These are phyloP conservation scores for Byssothecium circinans DNA, from an alignment of 2,329 filamentous ascomycete species.

Conservation along the genomic window DNA sequence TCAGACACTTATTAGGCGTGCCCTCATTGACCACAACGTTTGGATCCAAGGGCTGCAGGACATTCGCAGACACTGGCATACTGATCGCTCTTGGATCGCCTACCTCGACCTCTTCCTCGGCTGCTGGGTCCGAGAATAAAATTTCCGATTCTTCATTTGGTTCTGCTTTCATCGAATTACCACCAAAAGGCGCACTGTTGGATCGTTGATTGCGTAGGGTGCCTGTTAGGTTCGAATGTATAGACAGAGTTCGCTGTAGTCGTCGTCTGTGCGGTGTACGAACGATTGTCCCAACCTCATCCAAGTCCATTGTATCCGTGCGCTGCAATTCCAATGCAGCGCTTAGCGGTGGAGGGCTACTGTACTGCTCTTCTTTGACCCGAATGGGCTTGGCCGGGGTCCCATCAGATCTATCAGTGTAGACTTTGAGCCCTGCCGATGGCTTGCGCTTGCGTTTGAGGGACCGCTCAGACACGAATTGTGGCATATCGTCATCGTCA, in stretches of 20 bases:
- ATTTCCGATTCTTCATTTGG: background rate
- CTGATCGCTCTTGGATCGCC: constrained; percentile 24
- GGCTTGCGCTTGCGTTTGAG: constrained; percentile 47
- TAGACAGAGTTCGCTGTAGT: constrained; percentile 7
- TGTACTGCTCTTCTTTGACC: constrained; percentile 46
- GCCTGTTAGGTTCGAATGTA: constrained; percentile 14
- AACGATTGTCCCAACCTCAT: constrained; percentile 36
- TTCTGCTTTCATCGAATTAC: constrained; percentile 22
- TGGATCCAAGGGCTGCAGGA: constrained; percentile 28
- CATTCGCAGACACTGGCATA: constrained; percentile 16
- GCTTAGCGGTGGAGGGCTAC: constrained; percentile 34
- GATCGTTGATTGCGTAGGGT: constrained; percentile 30
- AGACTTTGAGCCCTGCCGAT: constrained; percentile 19
- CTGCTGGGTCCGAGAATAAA: background rate
- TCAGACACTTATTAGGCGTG: constrained; percentile 23
- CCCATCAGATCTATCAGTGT: constrained; percentile 29
- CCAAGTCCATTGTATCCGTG: constrained; percentile 50
- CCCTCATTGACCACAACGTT: constrained; percentile 25
- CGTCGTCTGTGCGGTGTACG: constrained; percentile 34
- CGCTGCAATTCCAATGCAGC: constrained; percentile 23
- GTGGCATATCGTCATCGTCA: constrained; percentile 42
- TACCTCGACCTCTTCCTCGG: background rate
- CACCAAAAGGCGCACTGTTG: constrained; percentile 30
- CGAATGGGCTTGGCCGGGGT: constrained; percentile 36
- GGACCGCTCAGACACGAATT: constrained; percentile 46